Evolutionary conservation across 1,139 yeast genomes (phyloP).

Genomic region (Ogataea hybrid): DNA sequence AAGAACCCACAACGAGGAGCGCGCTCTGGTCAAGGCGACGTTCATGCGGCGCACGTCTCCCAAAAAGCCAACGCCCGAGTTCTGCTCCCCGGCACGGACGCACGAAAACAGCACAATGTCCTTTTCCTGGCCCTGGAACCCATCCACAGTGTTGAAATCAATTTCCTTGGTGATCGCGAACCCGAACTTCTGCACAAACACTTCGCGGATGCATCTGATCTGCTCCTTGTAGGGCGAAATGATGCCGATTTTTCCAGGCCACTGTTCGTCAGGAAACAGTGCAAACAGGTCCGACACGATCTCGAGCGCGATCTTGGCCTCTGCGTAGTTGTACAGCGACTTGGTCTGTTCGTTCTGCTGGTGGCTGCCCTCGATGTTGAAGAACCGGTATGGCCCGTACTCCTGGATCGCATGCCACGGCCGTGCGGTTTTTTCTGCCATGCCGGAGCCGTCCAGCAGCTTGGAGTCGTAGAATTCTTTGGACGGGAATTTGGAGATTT

Average conservation of each 20-base stretch:
- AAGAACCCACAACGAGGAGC: slow-evolving; percentile 86
- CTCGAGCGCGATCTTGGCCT: slow-evolving; percentile 71
- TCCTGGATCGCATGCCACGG: slow-evolving; percentile 65
- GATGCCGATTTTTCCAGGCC: slow-evolving; percentile 77
- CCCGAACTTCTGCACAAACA: slow-evolving; percentile 64
- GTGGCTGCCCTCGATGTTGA: slow-evolving; percentile 67
- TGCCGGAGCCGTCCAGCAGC: slow-evolving; percentile 72
- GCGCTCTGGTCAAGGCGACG: slow-evolving; percentile 93
- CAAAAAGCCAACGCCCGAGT: slow-evolving; percentile 78
- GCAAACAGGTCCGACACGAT: slow-evolving; percentile 56
- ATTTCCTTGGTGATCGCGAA: slow-evolving; percentile 58
- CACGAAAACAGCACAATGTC: slow-evolving; percentile 92
- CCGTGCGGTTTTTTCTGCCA: slow-evolving; percentile 56
- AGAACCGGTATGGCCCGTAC: slow-evolving; percentile 77
- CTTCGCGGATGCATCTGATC: slow-evolving; percentile 53
- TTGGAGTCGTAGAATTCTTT: slow-evolving; percentile 71
- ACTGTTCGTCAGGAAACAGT: slow-evolving; percentile 50
- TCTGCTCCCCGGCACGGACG: slow-evolving; percentile 65
- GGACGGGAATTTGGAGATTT: slow-evolving; percentile 84
- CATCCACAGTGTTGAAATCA: slow-evolving; percentile 95
- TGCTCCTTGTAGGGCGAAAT: slow-evolving; percentile 97
- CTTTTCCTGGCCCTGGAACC: slow-evolving; percentile 97
- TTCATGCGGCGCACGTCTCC: slow-evolving; percentile 92
- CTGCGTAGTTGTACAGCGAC: slow-evolving; percentile 69
- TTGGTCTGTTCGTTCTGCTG: slow-evolving; percentile 58